These are phyloP conservation scores for Rhexocercosporidium sp. DNA, from an alignment of 2,329 filamentous ascomycete species.

Conservation along the genomic window DNA sequence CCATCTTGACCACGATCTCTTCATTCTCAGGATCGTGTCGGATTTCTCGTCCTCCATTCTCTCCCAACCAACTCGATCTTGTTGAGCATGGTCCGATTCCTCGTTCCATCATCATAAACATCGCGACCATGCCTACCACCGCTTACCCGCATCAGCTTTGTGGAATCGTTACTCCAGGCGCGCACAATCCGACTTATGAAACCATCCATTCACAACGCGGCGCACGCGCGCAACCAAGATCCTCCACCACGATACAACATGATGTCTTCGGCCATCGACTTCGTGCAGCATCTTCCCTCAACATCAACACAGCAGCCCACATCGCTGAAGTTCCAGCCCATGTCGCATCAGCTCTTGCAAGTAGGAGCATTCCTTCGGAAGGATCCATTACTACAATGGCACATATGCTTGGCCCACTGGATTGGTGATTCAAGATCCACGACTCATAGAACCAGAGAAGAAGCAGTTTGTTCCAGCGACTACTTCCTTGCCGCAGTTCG, in stretches of 20 bases:
- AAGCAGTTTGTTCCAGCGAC: neutral
- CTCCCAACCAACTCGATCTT: neutral
- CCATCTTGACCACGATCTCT: neutral
- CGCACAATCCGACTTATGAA: neutral
- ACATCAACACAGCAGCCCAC: neutral
- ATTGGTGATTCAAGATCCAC: neutral
- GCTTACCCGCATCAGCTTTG: no score
- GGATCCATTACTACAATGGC: neutral
- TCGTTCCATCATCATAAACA: neutral
- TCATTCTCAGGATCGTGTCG: neutral
- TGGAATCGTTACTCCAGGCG: neutral
- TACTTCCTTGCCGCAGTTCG: neutral
- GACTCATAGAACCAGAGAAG: no score
- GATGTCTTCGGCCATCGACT: neutral
- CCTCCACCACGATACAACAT: neutral
- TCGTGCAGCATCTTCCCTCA: neutral
- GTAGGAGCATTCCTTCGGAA: neutral
- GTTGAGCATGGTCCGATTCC: neutral
- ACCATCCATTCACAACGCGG: neutral
- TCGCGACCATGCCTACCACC: neutral
- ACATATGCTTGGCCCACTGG: slow-evolving; percentile 3
- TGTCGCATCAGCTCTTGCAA: slow-evolving; percentile 1
- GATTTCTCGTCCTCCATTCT: neutral
- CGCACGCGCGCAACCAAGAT: neutral
- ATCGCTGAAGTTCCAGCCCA: neutral